These are phyloP conservation scores for Hirschfeldia incana DNA, from an alignment of 345 rosid genomes.

Conservation along the genomic window DNA sequence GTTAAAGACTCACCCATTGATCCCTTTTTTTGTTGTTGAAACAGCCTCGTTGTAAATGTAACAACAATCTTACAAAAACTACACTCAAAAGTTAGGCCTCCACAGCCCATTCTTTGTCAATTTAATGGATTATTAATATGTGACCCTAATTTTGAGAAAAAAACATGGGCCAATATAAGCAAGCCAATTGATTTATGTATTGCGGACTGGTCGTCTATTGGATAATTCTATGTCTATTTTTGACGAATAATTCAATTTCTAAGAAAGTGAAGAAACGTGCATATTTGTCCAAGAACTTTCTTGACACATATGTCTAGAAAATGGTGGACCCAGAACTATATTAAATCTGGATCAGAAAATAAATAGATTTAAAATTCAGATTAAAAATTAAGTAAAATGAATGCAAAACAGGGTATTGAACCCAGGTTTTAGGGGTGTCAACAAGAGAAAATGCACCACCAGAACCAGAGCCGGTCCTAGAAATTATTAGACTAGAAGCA, in stretches of 20 bases:
- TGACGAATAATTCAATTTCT: neutral
- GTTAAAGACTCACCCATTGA: neutral
- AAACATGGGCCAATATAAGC: neutral
- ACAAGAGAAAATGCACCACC: too few species aligned
- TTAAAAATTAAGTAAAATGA: too few species aligned
- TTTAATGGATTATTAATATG: neutral
- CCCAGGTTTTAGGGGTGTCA: too few species aligned
- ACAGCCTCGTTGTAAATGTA: neutral
- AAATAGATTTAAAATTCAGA: too few species aligned
- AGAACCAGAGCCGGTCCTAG: too few species aligned
- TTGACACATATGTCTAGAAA: too few species aligned
- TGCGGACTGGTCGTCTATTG: neutral
- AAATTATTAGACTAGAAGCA: too few species aligned
- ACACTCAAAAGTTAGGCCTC: neutral
- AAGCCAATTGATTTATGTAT: neutral
- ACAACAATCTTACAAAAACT: neutral
- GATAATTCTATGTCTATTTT: neutral
- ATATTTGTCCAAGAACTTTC: neutral
- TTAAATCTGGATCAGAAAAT: too few species aligned
- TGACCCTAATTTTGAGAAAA: neutral
- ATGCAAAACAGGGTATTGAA: too few species aligned
- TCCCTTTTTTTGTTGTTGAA: neutral
- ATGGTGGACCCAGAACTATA: too few species aligned
- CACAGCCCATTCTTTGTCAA: neutral
- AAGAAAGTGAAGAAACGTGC: neutral